Base-by-base conservation (phyloP, 306 rosid species). In the Castanopsis chinensis region DNA sequence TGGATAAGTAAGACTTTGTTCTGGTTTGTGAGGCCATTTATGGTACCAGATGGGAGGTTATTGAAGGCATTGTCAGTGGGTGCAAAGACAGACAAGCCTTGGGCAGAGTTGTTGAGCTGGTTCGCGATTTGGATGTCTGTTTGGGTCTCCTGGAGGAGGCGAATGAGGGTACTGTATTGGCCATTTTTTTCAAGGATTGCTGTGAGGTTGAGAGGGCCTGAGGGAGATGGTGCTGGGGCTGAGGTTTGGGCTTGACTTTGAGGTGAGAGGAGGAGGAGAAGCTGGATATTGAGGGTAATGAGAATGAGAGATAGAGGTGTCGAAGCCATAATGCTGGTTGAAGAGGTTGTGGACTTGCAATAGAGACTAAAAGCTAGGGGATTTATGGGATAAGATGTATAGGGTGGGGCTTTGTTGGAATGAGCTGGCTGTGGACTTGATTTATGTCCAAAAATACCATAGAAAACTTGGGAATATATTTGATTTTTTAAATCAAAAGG, bases 11-110 rank as follows among this genome's bases (percentile, higher is more conserved):
- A 25, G 6, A 87, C 91, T 52, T 92, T 88, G 18, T 92, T 30
- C 5, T 91, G 77, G 2, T 80, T 52, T 0, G 56, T 12, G 23
- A 94, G 97, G 76, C 0, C 19, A 72, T 94, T 94, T 23, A 94
- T 75, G 51, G 90, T 76, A 12, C 95, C 99, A 15, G 93, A 3
- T 21, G 79, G 71, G 60, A 94, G 99, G 78, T 69, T 85, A 43
- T 56, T 83, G 83, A 94, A 94, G 78, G 97, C 99, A 53, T 92
- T 92, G 84, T 94, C 97, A 4, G 99, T 92, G 6, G 99, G 99
- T 0, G 99, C 97, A 3, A 94, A 82, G 79, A 94, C 28, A 0
- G 92, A 86, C 45, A 92, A 28, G 28, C 99, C 97, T 8, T 94
- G 82, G 0, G 87, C 33, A 35, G 88, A 83, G 55, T 83, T 78